These are phyloP conservation scores for Gossypium aridum DNA, from an alignment of 441 rosid genomes.

Conservation along the genomic window DNA sequence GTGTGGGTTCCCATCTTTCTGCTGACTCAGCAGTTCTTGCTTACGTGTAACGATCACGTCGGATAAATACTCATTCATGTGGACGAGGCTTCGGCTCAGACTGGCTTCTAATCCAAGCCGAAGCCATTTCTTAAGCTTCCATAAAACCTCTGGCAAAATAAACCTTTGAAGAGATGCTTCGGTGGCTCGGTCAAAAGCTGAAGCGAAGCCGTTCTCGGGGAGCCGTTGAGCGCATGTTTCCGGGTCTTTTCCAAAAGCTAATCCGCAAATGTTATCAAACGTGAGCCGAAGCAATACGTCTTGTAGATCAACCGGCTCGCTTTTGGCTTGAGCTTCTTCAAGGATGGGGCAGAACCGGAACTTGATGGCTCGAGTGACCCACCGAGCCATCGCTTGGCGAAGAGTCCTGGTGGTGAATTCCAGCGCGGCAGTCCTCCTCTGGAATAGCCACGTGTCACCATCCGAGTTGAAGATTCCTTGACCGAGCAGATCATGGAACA, in stretches of 20 bases:
- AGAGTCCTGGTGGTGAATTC: constrained; percentile 96
- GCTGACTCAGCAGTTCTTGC: constrained; percentile 51
- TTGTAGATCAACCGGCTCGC: constrained; percentile 75
- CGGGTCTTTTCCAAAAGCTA: constrained; percentile 93
- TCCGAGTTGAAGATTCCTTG: constrained; percentile 92
- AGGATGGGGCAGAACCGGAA: constrained; percentile 65
- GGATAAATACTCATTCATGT: constrained; percentile 60
- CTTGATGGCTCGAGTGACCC: constrained; percentile 80
- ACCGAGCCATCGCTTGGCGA: constrained; percentile 96
- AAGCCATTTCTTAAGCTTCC: constrained; percentile 75
- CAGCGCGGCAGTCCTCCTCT: constrained; percentile 88
- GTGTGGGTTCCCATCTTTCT: constrained; percentile 37
- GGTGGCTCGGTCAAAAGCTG: constrained; percentile 88
- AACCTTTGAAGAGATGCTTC: constrained; percentile 88
- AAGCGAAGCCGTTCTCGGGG: constrained; percentile 66
- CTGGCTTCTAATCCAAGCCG: constrained; percentile 82
- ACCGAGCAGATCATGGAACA: constrained; percentile 88
- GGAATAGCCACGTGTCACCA: constrained; percentile 91
- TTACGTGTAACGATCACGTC: constrained; percentile 68
- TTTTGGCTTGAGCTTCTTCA: constrained; percentile 37
- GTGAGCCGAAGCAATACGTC: constrained; percentile 88
- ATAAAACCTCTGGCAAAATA: constrained; percentile 79
- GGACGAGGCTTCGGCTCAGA: constrained; percentile 65
- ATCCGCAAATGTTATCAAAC: constrained; percentile 89
- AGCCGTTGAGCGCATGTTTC: constrained; percentile 66